Conservation (phyloP, 1,284 basidiomycete genomes). For the Ceratobasidium sp. region DNA sequence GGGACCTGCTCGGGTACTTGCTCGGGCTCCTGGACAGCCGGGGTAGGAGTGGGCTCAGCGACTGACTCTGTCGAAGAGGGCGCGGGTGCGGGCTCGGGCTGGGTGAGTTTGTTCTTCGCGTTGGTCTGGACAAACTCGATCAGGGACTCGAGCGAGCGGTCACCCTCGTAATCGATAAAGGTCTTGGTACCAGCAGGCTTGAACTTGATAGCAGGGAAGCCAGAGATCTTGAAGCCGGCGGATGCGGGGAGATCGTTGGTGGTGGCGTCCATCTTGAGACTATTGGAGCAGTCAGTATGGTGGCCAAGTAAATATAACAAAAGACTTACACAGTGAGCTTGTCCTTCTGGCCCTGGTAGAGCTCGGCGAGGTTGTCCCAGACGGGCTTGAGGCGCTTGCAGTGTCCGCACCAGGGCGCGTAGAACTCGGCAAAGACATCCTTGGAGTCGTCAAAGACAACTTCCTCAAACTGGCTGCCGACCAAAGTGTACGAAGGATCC, state of each 20-base stretch:
- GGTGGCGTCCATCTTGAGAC: conserved; percentile 95
- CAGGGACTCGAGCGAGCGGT: conserved; percentile 86
- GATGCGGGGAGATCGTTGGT: conserved; percentile 95
- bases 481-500: conserved; percentile 85
- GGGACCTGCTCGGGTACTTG: conserved; percentile 8
- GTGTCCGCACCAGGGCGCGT: conserved; percentile 96
- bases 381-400: conserved; percentile 96
- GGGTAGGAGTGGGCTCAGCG: conserved; percentile 20
- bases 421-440: conserved; percentile 98
- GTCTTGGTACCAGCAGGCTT: conserved; percentile 87
- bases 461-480: conserved; percentile 90
- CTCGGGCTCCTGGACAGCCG: background rate
- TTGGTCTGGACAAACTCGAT: conserved; percentile 86
- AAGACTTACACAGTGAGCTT: conserved; percentile 81
- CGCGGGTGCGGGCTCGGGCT: conserved; percentile 61
- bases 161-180: conserved; percentile 94
- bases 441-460: conserved; percentile 88
- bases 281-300: conserved; percentile 55
- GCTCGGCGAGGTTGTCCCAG: conserved; percentile 92
- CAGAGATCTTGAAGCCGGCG: conserved; percentile 83
- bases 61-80: conserved; percentile 19
- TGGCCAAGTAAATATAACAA: conserved; percentile 33
- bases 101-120: conserved; percentile 68
- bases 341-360: conserved; percentile 81
- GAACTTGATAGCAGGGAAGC: conserved; percentile 98